phyloP scores from a whole-genome alignment of 106 monocot species.

The Dioscorea alata region DNA sequence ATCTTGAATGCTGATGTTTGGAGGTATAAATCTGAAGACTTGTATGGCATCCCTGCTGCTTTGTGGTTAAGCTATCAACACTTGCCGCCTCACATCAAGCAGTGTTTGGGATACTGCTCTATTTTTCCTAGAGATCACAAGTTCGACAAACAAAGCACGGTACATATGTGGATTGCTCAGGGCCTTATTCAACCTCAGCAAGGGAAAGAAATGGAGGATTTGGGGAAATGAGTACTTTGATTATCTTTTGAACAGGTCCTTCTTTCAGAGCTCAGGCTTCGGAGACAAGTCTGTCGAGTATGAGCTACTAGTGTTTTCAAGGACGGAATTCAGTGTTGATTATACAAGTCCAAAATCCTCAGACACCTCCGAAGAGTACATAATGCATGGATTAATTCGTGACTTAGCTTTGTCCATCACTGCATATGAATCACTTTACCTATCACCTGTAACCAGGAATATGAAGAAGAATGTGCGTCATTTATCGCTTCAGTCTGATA shows the following conservation, averaged over 20 bases:
- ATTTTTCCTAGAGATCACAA: conserved; percentile 17
- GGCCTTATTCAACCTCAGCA: conserved; percentile 9
- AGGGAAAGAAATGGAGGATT: conserved; percentile 13
- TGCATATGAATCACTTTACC: conserved; percentile 1
- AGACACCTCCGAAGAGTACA: not conserved
- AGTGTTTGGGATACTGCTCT: conserved; percentile 26
- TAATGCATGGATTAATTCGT: not conserved
- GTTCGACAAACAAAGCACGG: conserved; percentile 5
- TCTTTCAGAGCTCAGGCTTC: conserved; percentile 2
- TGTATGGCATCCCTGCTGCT: conserved; percentile 7
- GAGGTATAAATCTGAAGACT: not conserved
- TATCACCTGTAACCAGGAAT: conserved; percentile 2
- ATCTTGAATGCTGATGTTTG: not conserved
- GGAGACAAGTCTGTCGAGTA: too few species aligned
- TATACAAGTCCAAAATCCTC: too few species aligned
- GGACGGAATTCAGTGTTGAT: too few species aligned
- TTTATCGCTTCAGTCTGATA: not conserved
- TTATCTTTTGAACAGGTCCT: conserved; percentile 13
- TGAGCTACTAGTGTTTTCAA: too few species aligned
- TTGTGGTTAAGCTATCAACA: conserved; percentile 29
- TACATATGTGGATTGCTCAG: conserved; percentile 21
- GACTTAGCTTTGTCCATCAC: not conserved
- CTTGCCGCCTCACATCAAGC: conserved; percentile 11
- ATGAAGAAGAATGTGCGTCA: not conserved
- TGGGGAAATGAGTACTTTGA: conserved; percentile 17